Evolutionary conservation across 352 stramenopile genomes (phyloP).

Genomic region (Pythium vanterpoolii): DNA sequence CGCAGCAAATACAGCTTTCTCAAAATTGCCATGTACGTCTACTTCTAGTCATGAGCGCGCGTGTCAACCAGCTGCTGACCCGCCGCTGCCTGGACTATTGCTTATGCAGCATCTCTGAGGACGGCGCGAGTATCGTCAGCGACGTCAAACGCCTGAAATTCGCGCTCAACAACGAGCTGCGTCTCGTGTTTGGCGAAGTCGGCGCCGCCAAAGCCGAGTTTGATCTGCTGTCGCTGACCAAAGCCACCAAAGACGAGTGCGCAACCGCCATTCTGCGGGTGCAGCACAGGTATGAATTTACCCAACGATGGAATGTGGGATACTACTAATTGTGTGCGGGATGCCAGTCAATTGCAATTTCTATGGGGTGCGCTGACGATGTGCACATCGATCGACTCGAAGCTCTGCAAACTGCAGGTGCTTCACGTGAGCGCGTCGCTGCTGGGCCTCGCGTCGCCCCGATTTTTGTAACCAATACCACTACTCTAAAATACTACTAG

Average conservation of each 20-base stretch:
- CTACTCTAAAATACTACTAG: background rate
- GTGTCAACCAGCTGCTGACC: background rate
- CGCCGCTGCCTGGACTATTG: background rate
- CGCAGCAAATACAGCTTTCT: conserved; percentile 44
- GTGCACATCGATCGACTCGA: conserved; percentile 64
- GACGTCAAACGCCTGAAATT: conserved; percentile 75
- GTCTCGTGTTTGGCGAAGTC: conserved; percentile 63
- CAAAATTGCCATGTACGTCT: conserved; percentile 63
- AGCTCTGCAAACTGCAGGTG: conserved; percentile 60
- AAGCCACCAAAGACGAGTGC: conserved; percentile 36
- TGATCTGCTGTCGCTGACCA: conserved; percentile 52
- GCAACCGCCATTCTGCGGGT: conserved; percentile 59
- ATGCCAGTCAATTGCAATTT: conserved; percentile 42
- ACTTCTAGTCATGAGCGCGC: conserved; percentile 32
- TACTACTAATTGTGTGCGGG: background rate
- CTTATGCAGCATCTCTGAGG: conserved; percentile 45
- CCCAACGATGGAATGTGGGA: background rate
- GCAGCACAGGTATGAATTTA: conserved; percentile 33
- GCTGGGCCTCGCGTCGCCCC: conserved; percentile 61
- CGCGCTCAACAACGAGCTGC: conserved; percentile 63
- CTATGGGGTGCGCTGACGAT: conserved; percentile 71
- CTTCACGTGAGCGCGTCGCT: conserved; percentile 57
- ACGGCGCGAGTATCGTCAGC: conserved; percentile 30
- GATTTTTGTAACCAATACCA: conserved; percentile 33
- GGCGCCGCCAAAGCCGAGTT: conserved; percentile 62